Evolutionary conservation across 352 stramenopile species (phyloP).

Genomic region (Phytophthora cryptogea): DNA sequence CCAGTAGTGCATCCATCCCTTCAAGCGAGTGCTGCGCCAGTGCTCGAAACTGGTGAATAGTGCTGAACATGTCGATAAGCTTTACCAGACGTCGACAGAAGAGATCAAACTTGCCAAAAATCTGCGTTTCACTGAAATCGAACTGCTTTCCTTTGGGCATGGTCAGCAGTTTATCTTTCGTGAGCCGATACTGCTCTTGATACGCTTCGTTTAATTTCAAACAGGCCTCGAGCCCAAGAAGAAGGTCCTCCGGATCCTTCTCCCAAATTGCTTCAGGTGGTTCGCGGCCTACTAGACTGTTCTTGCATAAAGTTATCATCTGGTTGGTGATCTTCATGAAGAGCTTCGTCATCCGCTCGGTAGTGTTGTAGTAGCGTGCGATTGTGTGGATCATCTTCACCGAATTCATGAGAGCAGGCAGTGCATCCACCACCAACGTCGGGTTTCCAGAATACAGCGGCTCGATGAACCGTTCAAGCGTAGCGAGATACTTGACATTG

Average conservation of each 20-base stretch:
- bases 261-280: slow-evolving; percentile 74
- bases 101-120: slow-evolving; percentile 92
- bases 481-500: slow-evolving; percentile 88
- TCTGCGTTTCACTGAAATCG: slow-evolving; percentile 90
- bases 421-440: slow-evolving; percentile 62
- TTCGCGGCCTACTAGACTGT: slow-evolving; percentile 57
- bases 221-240: slow-evolving; percentile 75
- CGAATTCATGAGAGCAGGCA: slow-evolving; percentile 90
- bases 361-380: slow-evolving; percentile 90
- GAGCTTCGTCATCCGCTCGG: slow-evolving; percentile 89
- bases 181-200: slow-evolving; percentile 89
- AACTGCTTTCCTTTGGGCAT: slow-evolving; percentile 92
- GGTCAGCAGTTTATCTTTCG: slow-evolving; percentile 88
- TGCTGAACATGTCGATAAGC: slow-evolving; percentile 93
- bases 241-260: slow-evolving; percentile 68
- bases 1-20: slow-evolving; percentile 84
- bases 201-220: slow-evolving; percentile 91
- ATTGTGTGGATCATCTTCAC: slow-evolving; percentile 93
- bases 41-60: slow-evolving; percentile 91
- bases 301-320: slow-evolving; percentile 87
- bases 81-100: slow-evolving; percentile 91
- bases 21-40: slow-evolving; percentile 91
- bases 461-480: slow-evolving; percentile 87
- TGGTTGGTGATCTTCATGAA: slow-evolving; percentile 93
- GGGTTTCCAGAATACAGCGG: slow-evolving; percentile 74